Evolutionary conservation across 148 eudicot genomes (phyloP).

Genomic region (Camellia lanceoleosa): DNA sequence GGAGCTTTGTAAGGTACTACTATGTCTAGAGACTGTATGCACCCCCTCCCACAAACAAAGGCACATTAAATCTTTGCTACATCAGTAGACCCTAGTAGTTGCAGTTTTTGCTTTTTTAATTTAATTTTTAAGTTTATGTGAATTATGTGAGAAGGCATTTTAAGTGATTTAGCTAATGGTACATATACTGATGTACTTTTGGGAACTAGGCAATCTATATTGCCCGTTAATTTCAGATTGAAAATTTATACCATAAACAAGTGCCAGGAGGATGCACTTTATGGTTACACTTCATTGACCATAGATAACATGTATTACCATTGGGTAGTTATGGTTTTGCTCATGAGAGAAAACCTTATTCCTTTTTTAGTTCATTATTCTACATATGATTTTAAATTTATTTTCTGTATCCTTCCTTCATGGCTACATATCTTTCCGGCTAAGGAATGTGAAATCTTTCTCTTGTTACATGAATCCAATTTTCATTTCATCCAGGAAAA

Average conservation of each 20-base stretch:
- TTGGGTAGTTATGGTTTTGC: neutral
- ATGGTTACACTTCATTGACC: neutral
- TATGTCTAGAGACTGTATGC: neutral
- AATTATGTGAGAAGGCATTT: too few species aligned
- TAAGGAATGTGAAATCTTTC: too few species aligned
- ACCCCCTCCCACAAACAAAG: neutral
- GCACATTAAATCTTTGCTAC: neutral
- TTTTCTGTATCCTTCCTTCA: too few species aligned
- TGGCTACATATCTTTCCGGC: too few species aligned
- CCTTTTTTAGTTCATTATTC: neutral
- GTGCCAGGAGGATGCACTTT: neutral
- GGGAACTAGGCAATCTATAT: neutral
- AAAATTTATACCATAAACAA: neutral
- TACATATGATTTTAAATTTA: neutral
- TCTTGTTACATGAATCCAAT: too few species aligned
- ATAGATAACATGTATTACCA: neutral
- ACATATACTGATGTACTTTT: too few species aligned
- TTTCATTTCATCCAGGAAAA: too few species aligned
- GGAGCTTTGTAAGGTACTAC: constrained; percentile 77
- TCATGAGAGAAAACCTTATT: neutral
- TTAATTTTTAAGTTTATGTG: too few species aligned
- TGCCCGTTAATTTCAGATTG: neutral
- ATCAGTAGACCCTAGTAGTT: too few species aligned
- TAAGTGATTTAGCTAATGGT: too few species aligned
- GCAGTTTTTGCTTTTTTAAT: too few species aligned